Conservation (phyloP, 164 flowering plant genomes). For the grape (Vitis vinifera) region DNA sequence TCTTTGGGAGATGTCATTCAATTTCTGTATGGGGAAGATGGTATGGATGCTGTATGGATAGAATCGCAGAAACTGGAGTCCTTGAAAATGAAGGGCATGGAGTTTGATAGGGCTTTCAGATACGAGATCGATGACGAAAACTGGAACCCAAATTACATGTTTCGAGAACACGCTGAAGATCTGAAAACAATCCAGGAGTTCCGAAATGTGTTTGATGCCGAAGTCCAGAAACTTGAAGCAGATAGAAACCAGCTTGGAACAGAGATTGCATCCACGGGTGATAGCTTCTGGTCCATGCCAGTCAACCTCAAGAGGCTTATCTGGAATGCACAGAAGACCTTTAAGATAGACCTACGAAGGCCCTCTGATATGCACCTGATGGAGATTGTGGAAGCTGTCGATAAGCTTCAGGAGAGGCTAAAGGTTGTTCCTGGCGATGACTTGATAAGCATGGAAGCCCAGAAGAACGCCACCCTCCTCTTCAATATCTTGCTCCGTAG, state of each 20-base stretch:
- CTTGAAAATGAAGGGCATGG: slow-evolving; percentile 74
- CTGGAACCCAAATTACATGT: slow-evolving; percentile 90
- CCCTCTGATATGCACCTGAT: slow-evolving; percentile 95
- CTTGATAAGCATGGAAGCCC: slow-evolving; percentile 87
- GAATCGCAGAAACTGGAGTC: slow-evolving; percentile 91
- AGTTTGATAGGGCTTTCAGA: slow-evolving; percentile 65
- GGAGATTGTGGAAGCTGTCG: slow-evolving; percentile 96
- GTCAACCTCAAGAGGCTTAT: slow-evolving; percentile 92
- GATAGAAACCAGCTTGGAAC: slow-evolving; percentile 87
- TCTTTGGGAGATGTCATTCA: slow-evolving; percentile 97
- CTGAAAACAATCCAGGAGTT: slow-evolving; percentile 81
- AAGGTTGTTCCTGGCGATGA: slow-evolving; percentile 97
- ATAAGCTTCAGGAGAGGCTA: slow-evolving; percentile 93
- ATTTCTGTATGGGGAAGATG: slow-evolving; percentile 97
- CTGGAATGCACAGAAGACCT: slow-evolving; percentile 94
- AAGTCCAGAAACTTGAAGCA: slow-evolving; percentile 85
- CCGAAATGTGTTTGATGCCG: slow-evolving; percentile 92
- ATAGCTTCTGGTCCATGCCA: slow-evolving; percentile 88
- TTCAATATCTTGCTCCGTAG: slow-evolving; percentile 91
- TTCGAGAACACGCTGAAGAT: slow-evolving; percentile 83
- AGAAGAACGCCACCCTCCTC: slow-evolving; percentile 93
- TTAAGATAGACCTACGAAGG: slow-evolving; percentile 82
- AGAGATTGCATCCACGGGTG: slow-evolving; percentile 94
- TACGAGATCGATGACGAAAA: slow-evolving; percentile 77
- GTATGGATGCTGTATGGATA: slow-evolving; percentile 99